These are phyloP conservation scores for Phytopythium chamaehyphon DNA, from an alignment of 352 stramenopile species.

Conservation along the genomic window DNA sequence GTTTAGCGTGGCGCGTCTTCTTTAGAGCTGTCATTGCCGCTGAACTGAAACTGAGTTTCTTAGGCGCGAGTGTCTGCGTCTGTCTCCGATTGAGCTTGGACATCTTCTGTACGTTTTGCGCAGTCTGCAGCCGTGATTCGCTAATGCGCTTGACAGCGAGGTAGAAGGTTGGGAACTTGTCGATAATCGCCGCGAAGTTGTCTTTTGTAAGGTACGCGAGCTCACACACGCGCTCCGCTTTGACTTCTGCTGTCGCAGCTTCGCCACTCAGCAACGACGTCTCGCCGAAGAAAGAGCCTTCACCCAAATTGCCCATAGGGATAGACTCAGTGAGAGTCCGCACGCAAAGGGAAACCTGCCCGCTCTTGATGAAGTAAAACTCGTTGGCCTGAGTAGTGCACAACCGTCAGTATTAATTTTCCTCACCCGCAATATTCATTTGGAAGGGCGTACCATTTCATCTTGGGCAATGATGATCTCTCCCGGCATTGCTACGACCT, in stretches of 20 bases:
- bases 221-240: conserved; percentile 58
- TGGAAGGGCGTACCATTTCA: conserved; percentile 29
- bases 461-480: conserved; percentile 64
- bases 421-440: background rate
- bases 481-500: conserved; percentile 57
- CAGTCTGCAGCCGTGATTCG: conserved; percentile 61
- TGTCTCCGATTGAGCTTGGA: conserved; percentile 43
- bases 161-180: conserved; percentile 72
- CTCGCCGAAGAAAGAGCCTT: conserved; percentile 77
- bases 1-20: conserved; percentile 16
- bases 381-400: conserved; percentile 24
- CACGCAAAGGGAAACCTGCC: conserved; percentile 53
- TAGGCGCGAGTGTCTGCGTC: conserved; percentile 17
- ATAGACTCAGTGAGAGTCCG: conserved; percentile 20
- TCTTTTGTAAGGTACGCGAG: conserved; percentile 54
- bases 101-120: conserved; percentile 63
- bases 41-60: conserved; percentile 18
- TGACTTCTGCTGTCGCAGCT: conserved; percentile 50
- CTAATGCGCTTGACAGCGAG: conserved; percentile 59
- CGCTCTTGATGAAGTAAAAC: conserved; percentile 80
- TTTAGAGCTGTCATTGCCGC: conserved; percentile 13
- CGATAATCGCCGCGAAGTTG: conserved; percentile 51
- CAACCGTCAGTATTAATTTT: background rate
- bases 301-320: conserved; percentile 58
- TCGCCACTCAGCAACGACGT: conserved; percentile 56